Evolutionary conservation across 257 asterid species (phyloP).

Genomic region (Linderniella brevidens): DNA sequence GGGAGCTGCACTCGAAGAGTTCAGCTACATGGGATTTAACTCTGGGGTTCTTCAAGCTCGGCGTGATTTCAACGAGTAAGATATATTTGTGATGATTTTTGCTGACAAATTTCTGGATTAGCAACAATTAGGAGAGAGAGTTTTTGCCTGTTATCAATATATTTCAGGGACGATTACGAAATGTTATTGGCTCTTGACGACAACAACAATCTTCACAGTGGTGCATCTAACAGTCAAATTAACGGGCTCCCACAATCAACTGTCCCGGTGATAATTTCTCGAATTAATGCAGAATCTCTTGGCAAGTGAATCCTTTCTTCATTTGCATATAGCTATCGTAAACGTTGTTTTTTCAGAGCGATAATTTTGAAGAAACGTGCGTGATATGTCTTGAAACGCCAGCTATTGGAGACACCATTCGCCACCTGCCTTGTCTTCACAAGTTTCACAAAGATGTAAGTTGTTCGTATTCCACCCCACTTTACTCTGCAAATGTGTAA

Average conservation of each 20-base stretch:
- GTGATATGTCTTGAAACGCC: conserved; percentile 86
- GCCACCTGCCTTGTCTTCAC: conserved; percentile 94
- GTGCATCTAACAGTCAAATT: conserved; percentile 53
- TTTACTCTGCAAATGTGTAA: too few relatives aligned
- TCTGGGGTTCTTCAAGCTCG: conserved; percentile 31
- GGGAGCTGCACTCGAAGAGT: conserved; percentile 69
- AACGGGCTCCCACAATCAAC: conserved; percentile 76
- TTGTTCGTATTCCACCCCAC: background rate
- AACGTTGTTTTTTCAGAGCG: conserved; percentile 22
- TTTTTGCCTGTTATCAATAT: too few relatives aligned
- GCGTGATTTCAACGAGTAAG: conserved; percentile 89
- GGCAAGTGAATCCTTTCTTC: too few relatives aligned
- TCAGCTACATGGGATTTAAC: conserved; percentile 37
- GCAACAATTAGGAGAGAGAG: too few relatives aligned
- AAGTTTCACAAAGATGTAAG: conserved; percentile 91
- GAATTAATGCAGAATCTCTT: too few relatives aligned
- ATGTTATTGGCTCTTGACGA: conserved; percentile 89
- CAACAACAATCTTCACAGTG: conserved; percentile 47
- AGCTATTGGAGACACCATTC: conserved; percentile 50
- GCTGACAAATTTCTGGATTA: too few relatives aligned
- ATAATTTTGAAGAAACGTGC: conserved; percentile 55
- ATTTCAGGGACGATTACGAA: conserved; percentile 73
- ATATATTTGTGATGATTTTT: conserved; percentile 4
- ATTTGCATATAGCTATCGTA: too few relatives aligned
- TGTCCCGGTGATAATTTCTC: conserved; percentile 77